Evolutionary conservation across 345 rosid species (phyloP).

Genomic region (Syzygium grande): DNA sequence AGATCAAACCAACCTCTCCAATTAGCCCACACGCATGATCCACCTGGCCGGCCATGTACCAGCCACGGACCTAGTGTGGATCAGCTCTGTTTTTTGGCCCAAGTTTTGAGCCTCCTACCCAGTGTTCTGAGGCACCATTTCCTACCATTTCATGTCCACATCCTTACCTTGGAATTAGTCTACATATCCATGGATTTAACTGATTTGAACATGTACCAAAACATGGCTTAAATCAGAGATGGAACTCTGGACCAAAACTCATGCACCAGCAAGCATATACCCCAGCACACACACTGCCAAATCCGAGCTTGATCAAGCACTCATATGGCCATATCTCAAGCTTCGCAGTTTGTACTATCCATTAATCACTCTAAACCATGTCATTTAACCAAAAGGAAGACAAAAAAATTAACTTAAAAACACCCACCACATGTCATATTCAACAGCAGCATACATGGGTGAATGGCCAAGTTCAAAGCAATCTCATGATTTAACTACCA

Average conservation of each 20-base stretch:
- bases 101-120: too few relatives aligned
- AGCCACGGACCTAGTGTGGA: too few relatives aligned
- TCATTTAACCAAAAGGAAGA: not conserved
- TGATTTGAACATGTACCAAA: not conserved
- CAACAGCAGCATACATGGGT: fast-evolving
- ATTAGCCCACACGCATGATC: not conserved
- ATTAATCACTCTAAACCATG: not conserved
- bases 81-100: fast-evolving
- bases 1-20: not conserved
- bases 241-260: not conserved
- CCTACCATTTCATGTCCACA: too few relatives aligned
- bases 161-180: not conserved
- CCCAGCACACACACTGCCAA: fast-evolving
- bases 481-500: not conserved
- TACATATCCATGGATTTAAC: not conserved
- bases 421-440: not conserved
- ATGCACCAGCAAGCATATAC: not conserved
- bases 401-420: too few relatives aligned
- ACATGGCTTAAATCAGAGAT: not conserved
- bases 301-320: too few relatives aligned
- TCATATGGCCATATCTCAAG: too few relatives aligned
- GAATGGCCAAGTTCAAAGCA: not conserved
- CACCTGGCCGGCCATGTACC: too few relatives aligned
- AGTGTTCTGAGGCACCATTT: fast-evolving
- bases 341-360: not conserved